Evolutionary conservation across 495 filamentous ascomycete genomes (phyloP).

Genomic region (Neurospora sp.): DNA sequence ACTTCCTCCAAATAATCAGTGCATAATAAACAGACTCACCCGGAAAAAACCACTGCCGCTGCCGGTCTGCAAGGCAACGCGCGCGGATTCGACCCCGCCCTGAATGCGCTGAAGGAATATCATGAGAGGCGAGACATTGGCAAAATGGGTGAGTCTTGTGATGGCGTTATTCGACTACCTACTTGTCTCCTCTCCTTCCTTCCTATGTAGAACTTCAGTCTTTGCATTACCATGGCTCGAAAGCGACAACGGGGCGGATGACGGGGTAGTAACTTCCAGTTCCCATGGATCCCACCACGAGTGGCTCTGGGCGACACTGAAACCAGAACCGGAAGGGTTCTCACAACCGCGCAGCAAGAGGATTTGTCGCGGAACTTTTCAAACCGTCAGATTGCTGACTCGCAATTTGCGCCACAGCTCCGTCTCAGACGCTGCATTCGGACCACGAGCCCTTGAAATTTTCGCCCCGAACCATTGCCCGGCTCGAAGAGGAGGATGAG

Average conservation of each 20-base stretch:
- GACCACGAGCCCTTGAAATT: slow-evolving; percentile 39
- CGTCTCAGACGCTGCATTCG: slow-evolving; percentile 44
- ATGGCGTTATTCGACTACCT: background rate
- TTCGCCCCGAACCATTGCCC: slow-evolving; percentile 30
- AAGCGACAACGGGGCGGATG: background rate
- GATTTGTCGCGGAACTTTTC: background rate
- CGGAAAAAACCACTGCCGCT: background rate
- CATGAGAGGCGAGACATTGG: slow-evolving; percentile 20
- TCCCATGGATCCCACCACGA: background rate
- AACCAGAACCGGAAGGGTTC: background rate
- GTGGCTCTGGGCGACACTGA: background rate
- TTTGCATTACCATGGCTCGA: background rate
- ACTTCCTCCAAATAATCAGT: background rate
- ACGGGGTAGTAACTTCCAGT: background rate
- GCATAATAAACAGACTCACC: background rate
- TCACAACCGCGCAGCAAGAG: background rate
- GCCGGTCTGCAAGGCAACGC: background rate
- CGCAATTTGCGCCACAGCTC: slow-evolving; percentile 27
- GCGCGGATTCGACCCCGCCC: background rate
- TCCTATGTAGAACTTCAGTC: background rate
- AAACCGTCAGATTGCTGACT: slow-evolving; percentile 10
- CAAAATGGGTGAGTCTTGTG: slow-evolving; percentile 26
- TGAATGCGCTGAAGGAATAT: slow-evolving; percentile 5
- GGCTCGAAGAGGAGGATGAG: slow-evolving; percentile 33
- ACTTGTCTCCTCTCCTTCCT: background rate